phyloP scores from a whole-genome alignment of 164 flowering plant genomes.

The Vitis cinerea region DNA sequence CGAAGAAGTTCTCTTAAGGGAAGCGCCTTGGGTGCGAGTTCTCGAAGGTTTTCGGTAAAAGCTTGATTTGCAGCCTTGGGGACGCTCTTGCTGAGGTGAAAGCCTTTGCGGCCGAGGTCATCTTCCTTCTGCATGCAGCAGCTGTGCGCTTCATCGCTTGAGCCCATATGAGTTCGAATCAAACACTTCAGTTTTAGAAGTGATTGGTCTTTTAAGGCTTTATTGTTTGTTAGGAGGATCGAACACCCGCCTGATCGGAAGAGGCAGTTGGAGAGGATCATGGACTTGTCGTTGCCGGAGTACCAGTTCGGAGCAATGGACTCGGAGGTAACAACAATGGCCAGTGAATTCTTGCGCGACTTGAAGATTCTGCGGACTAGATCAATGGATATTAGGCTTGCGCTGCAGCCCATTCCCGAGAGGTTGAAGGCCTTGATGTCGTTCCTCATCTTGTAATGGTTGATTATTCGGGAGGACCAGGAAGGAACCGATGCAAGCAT shows the following conservation, averaged over 20 bases:
- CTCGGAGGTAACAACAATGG: slow-evolving; percentile 61
- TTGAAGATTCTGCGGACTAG: slow-evolving; percentile 46
- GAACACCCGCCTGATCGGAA: slow-evolving; percentile 69
- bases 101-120: slow-evolving; percentile 33
- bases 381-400: slow-evolving; percentile 54
- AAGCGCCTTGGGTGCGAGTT: slow-evolving; percentile 41
- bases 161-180: slow-evolving; percentile 54
- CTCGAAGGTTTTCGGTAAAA: slow-evolving; percentile 38
- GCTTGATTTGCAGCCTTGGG: slow-evolving; percentile 54
- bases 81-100: slow-evolving; percentile 45
- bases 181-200: slow-evolving; percentile 39
- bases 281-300: slow-evolving; percentile 48
- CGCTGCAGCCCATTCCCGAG: slow-evolving; percentile 81
- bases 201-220: slow-evolving; percentile 28
- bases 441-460: slow-evolving; percentile 63
- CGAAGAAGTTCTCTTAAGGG: slow-evolving; percentile 47
- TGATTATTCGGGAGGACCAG: slow-evolving; percentile 63
- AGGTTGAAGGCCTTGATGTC: slow-evolving; percentile 54
- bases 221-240: slow-evolving; percentile 52
- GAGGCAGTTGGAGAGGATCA: slow-evolving; percentile 63
- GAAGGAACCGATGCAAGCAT: slow-evolving; percentile 34
- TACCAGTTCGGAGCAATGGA: slow-evolving; percentile 60
- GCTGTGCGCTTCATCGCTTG: slow-evolving; percentile 50
- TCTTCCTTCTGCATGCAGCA: slow-evolving; percentile 59
- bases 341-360: slow-evolving; percentile 27